Percentiles rank a stretch among this genome's conserved stretches.
Conservation (phyloP, 306 rosid genomes). For the Quillaja saponaria region DNA sequence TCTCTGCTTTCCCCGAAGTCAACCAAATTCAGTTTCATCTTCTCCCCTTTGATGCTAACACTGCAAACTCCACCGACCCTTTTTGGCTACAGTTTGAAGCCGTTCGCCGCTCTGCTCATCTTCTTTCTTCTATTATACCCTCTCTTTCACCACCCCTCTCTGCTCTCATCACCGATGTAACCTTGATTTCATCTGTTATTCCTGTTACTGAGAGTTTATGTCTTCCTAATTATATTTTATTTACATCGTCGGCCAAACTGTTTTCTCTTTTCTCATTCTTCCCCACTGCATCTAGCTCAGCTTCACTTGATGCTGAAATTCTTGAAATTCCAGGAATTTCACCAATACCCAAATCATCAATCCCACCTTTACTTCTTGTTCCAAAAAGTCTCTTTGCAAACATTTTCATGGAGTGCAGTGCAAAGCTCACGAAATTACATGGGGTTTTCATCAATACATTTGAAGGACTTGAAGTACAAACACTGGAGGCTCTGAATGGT, state of each 20-base stretch:
- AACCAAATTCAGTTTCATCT: slow-evolving; percentile 21
- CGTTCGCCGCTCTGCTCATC: slow-evolving; percentile 46
- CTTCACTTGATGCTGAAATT: background rate
- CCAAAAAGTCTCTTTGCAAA: slow-evolving; percentile 17
- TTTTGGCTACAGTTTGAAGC: slow-evolving; percentile 40
- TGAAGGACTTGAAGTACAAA: slow-evolving; percentile 39
- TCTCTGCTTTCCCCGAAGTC: slow-evolving; percentile 43
- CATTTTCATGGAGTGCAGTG: slow-evolving; percentile 29
- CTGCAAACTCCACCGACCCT: slow-evolving; percentile 40
- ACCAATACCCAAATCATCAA: slow-evolving; percentile 40
- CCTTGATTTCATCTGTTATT: slow-evolving; percentile 39
- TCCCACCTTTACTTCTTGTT: slow-evolving; percentile 43
- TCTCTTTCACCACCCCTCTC: slow-evolving; percentile 51
- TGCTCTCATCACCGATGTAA: slow-evolving; percentile 44
- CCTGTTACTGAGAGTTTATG: slow-evolving; percentile 21
- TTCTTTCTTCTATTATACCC: slow-evolving; percentile 42
- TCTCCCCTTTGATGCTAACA: slow-evolving; percentile 21
- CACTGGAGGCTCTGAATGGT: slow-evolving; percentile 29
- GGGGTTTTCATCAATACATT: slow-evolving; percentile 56
- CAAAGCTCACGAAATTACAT: slow-evolving; percentile 24
- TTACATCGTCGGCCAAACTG: slow-evolving; percentile 49
- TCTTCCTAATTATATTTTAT: slow-evolving; percentile 45
- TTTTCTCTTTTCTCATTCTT: slow-evolving; percentile 39
- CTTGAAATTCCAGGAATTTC: slow-evolving; percentile 42
- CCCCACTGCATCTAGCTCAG: slow-evolving; percentile 7